Conservation (phyloP, 306 rosid species). For the Gillenia trifoliata region DNA sequence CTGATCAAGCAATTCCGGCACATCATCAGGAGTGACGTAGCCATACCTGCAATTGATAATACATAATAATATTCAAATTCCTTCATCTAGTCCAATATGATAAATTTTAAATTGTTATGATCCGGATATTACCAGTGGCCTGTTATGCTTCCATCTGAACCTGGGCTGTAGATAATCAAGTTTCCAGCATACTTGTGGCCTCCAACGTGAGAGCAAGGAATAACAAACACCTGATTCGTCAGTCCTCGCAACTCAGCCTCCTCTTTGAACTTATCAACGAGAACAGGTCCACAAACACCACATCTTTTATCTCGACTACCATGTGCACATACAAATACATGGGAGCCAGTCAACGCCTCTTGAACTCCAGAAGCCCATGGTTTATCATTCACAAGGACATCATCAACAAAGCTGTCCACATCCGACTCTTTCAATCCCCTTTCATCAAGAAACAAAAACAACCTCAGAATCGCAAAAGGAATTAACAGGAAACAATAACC, state of each 20-base stretch:
- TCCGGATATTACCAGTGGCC: slow-evolving; percentile 73
- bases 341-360: slow-evolving; percentile 54
- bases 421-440: slow-evolving; percentile 75
- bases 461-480: slow-evolving; percentile 19
- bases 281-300: slow-evolving; percentile 91
- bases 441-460: slow-evolving; percentile 18
- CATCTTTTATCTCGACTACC: slow-evolving; percentile 88
- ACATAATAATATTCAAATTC: background rate
- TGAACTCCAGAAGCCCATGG: slow-evolving; percentile 56
- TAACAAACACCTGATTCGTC: slow-evolving; percentile 56
- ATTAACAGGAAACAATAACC: background rate
- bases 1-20: slow-evolving; percentile 72
- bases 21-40: slow-evolving; percentile 83
- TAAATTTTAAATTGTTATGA: background rate
- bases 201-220: slow-evolving; percentile 77
- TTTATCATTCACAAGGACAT: slow-evolving; percentile 69
- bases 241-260: slow-evolving; percentile 64
- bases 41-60: slow-evolving; percentile 68
- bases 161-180: slow-evolving; percentile 60
- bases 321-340: slow-evolving; percentile 87
- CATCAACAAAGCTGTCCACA: slow-evolving; percentile 66
- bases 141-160: slow-evolving; percentile 48
- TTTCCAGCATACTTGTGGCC: slow-evolving; percentile 96
- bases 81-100: slow-evolving; percentile 4
- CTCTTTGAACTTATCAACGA: slow-evolving; percentile 55